Evolutionary conservation across 495 filamentous ascomycete genomes (phyloP).

Genomic region (Jackrogersella minutella): DNA sequence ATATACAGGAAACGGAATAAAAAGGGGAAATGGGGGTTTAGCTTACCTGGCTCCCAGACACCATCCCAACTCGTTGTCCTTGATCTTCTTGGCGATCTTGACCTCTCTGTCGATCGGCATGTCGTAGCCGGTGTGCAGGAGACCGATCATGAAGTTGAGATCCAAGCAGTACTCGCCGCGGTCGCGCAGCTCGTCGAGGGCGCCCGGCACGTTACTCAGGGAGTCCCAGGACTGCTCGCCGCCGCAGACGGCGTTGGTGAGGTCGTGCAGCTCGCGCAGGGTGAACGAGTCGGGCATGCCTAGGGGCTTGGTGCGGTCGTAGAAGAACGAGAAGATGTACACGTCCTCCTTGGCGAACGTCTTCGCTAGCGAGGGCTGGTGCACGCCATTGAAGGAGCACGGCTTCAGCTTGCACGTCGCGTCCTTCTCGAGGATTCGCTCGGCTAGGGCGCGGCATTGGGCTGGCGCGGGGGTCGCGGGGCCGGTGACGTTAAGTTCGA

Average conservation of each 20-base stretch:
- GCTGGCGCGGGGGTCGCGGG: slow-evolving; percentile 75
- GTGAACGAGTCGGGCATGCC: slow-evolving; percentile 98
- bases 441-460: slow-evolving; percentile 88
- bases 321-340: slow-evolving; percentile 97
- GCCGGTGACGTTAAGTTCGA: slow-evolving; percentile 88
- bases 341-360: slow-evolving; percentile 93
- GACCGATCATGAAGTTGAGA: slow-evolving; percentile 90
- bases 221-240: slow-evolving; percentile 80
- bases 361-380: slow-evolving; percentile 91
- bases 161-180: slow-evolving; percentile 93
- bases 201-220: slow-evolving; percentile 76
- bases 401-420: slow-evolving; percentile 81
- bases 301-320: slow-evolving; percentile 86
- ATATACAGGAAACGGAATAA: background rate
- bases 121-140: slow-evolving; percentile 95
- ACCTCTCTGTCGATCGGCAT: slow-evolving; percentile 97
- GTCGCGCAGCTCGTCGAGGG: slow-evolving; percentile 74
- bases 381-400: slow-evolving; percentile 96
- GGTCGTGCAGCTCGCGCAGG: slow-evolving; percentile 81
- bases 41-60: slow-evolving; percentile 93
- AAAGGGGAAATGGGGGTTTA: slow-evolving; percentile 10
- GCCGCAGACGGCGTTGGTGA: slow-evolving; percentile 82
- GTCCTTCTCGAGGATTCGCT: slow-evolving; percentile 90
- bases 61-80: slow-evolving; percentile 96
- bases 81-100: slow-evolving; percentile 98